Evolutionary conservation across 208 protist genomes (phyloP).

Genomic region (Leishmania martiniquensis): DNA sequence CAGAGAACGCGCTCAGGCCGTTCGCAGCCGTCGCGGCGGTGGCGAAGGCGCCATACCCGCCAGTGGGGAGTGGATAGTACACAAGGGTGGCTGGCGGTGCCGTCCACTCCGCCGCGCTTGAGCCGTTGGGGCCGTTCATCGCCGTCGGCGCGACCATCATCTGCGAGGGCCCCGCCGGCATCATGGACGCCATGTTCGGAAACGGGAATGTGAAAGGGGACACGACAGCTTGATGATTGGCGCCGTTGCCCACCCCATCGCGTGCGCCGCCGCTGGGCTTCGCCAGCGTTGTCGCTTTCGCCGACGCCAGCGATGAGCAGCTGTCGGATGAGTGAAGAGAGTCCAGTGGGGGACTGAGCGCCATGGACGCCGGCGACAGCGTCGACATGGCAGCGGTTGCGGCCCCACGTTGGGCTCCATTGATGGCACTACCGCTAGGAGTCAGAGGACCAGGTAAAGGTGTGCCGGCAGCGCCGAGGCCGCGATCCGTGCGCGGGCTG

Average conservation of each 20-base stretch:
- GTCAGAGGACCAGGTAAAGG: constrained; percentile 9
- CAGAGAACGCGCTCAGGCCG: not conserved
- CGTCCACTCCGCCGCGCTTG: constrained; percentile 8
- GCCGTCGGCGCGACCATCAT: not conserved
- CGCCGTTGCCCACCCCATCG: not conserved
- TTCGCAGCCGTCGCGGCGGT: not conserved
- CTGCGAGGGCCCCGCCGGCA: not conserved
- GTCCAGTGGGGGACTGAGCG: constrained; percentile 21
- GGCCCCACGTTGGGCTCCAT: not conserved
- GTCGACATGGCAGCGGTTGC: not conserved
- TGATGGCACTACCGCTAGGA: not conserved
- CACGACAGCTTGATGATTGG: not conserved
- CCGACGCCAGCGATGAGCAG: constrained; percentile 14
- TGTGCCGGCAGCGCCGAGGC: constrained; percentile 24
- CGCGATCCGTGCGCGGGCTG: constrained; percentile 13
- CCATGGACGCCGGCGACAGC: constrained; percentile 20
- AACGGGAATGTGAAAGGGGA: constrained; percentile 8
- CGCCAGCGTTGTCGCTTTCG: not conserved
- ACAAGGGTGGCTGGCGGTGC: constrained; percentile 6
- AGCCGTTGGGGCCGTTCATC: not conserved
- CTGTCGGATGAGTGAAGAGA: constrained; percentile 28
- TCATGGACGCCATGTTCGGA: constrained; percentile 9
- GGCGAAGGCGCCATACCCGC: constrained; percentile 5
- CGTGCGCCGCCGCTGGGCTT: not conserved
- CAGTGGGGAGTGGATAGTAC: constrained; percentile 25